These are phyloP conservation scores for Teratosphaeria gauchensis DNA, from an alignment of 2,329 filamentous ascomycete species.

Conservation along the genomic window DNA sequence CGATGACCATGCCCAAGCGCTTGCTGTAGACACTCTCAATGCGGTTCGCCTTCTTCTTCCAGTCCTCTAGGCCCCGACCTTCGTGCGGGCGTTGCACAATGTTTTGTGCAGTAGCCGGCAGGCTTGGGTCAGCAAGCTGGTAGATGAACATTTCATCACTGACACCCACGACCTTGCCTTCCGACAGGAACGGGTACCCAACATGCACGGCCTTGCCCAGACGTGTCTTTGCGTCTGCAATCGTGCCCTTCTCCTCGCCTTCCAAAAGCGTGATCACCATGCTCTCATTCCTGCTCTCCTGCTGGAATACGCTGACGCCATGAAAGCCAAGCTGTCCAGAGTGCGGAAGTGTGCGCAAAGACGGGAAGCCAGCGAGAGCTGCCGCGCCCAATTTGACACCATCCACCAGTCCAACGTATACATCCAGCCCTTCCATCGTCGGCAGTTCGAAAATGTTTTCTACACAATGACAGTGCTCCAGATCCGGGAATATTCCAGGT, in stretches of 20 bases:
- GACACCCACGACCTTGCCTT: conserved; percentile 79
- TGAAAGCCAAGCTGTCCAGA: conserved; percentile 74
- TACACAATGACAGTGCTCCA: conserved; percentile 77
- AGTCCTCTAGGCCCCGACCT: conserved; percentile 68
- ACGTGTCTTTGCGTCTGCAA: conserved; percentile 64
- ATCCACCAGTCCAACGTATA: conserved; percentile 71
- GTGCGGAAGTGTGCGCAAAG: conserved; percentile 75
- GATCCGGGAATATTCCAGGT: conserved; percentile 80
- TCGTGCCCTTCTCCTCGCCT: conserved; percentile 59
- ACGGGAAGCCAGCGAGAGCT: conserved; percentile 90
- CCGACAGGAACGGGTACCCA: conserved; percentile 89
- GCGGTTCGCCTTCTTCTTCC: conserved; percentile 69
- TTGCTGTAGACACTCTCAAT: conserved; percentile 87
- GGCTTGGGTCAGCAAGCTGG: conserved; percentile 49
- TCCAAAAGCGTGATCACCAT: conserved; percentile 81
- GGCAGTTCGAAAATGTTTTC: conserved; percentile 96
- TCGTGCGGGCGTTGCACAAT: conserved; percentile 62
- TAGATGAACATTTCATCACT: conserved; percentile 94
- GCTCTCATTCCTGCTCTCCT: conserved; percentile 92
- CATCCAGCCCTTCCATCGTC: conserved; percentile 78
- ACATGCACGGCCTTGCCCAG: conserved; percentile 81
- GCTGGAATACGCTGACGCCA: conserved; percentile 88
- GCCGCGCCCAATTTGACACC: conserved; percentile 72
- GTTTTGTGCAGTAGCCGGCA: conserved; percentile 31
- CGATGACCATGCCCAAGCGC: conserved; percentile 77